These are phyloP conservation scores for Cladosporium cucumerinum DNA, from an alignment of 2,329 filamentous ascomycete species.

Conservation along the genomic window DNA sequence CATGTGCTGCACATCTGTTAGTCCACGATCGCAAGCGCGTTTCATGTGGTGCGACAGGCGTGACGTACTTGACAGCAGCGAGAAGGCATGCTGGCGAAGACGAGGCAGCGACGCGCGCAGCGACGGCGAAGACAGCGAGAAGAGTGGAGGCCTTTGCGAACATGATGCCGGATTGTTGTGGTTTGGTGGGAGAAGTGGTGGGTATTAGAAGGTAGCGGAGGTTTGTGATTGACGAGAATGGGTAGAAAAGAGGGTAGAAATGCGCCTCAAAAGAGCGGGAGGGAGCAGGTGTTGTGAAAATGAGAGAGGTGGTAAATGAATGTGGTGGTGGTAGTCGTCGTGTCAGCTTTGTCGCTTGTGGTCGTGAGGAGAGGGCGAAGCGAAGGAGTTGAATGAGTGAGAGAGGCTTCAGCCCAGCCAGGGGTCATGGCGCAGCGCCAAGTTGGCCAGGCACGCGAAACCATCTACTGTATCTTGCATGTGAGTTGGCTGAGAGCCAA, in stretches of 20 bases:
- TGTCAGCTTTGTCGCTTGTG: slow-evolving; percentile 7
- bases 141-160: slow-evolving; percentile 44
- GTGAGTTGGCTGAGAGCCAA: slow-evolving; percentile 1
- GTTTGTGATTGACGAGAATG: background rate
- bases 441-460: slow-evolving; percentile 7
- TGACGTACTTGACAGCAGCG: slow-evolving; percentile 49
- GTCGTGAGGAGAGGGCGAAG: slow-evolving; percentile 3
- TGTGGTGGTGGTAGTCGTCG: background rate
- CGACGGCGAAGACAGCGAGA: slow-evolving; percentile 45
- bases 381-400: background rate
- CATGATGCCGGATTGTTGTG: slow-evolving; percentile 36
- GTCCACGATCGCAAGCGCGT: slow-evolving; percentile 14
- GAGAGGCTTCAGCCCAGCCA: background rate
- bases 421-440: slow-evolving; percentile 5
- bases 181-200: slow-evolving; percentile 1
- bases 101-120: slow-evolving; percentile 42
- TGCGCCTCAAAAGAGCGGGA: slow-evolving; percentile 16
- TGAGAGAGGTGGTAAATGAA: slow-evolving; percentile 11
- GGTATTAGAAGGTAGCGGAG: background rate
- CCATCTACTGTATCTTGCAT: background rate
- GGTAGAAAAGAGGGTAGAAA: background rate
- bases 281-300: slow-evolving; percentile 5
- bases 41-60: background rate
- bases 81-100: slow-evolving; percentile 51
- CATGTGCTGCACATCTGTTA: slow-evolving; percentile 28